Percentiles rank a stretch among this genome's conserved stretches.
Conservation (phyloP, 106 monocot species). For the Dioscorea alata region DNA sequence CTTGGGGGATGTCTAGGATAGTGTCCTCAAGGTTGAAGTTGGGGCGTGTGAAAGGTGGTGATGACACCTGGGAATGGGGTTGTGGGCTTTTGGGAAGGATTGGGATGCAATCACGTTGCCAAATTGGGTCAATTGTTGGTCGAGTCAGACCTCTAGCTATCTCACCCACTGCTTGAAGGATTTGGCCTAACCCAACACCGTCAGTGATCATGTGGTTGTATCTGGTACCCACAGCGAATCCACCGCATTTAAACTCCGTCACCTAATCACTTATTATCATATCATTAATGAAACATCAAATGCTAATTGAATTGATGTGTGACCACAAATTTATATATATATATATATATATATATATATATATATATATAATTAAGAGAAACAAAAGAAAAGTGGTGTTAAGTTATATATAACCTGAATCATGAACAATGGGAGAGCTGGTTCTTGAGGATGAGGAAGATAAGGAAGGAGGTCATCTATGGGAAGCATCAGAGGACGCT, state of each 20-base stretch:
- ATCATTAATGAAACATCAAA: background rate
- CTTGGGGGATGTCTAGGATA: conserved; percentile 18
- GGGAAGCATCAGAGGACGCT: background rate
- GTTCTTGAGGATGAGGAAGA: no score
- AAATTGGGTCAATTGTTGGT: conserved; percentile 14
- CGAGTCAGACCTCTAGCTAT: conserved; percentile 18
- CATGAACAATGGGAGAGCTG: background rate
- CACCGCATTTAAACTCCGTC: conserved; percentile 26
- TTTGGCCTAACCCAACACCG: conserved; percentile 20
- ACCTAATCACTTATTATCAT: background rate
- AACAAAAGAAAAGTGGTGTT: no score
- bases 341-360: background rate
- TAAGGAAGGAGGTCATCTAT: background rate
- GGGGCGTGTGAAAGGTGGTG: background rate
- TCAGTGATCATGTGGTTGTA: conserved; percentile 17
- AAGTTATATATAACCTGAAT: background rate
- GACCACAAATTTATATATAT: background rate
- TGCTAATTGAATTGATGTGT: background rate
- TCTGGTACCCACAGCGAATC: conserved; percentile 21
- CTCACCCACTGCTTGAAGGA: conserved; percentile 22
- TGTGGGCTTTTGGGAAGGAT: conserved; percentile 1
- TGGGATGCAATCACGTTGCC: conserved; percentile 22
- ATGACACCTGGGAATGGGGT: background rate
- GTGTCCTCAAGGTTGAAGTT: background rate
- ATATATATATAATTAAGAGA: background rate